phyloP scores from a whole-genome alignment of 768 basidiomycete species.

The Mycena haematopus region DNA sequence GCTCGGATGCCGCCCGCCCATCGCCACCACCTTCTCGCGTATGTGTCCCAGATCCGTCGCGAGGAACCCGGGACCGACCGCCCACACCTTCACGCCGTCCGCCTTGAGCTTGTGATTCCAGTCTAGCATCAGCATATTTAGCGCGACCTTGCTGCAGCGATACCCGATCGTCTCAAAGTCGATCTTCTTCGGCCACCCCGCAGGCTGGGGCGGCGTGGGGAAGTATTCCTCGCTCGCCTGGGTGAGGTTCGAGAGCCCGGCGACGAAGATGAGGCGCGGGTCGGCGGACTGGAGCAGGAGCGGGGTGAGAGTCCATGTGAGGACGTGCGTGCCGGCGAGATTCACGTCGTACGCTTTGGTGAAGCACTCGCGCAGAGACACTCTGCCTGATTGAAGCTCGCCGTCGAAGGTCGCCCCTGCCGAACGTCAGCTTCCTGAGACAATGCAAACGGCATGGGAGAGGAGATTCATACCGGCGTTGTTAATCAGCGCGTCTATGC shows the following conservation, averaged over 20 bases:
- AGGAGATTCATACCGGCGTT: slow-evolving; percentile 13
- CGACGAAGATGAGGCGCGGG: slow-evolving; percentile 17
- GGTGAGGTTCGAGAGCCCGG: slow-evolving; percentile 6
- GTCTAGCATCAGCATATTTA: slow-evolving; percentile 21
- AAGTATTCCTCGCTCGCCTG: slow-evolving; percentile 8
- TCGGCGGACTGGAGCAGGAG: slow-evolving; percentile 20
- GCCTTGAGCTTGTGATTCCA: slow-evolving; percentile 13
- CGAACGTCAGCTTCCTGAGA: not conserved
- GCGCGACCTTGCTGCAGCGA: slow-evolving; percentile 13
- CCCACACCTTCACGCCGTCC: slow-evolving; percentile 18
- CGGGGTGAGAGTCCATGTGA: slow-evolving; percentile 3
- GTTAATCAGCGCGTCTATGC: slow-evolving; percentile 19
- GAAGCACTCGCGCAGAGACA: slow-evolving; percentile 13
- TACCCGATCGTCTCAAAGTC: slow-evolving; percentile 1
- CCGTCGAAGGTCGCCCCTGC: slow-evolving; percentile 7
- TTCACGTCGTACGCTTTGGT: slow-evolving; percentile 13
- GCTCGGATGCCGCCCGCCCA: not conserved
- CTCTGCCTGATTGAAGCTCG: not conserved
- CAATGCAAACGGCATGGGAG: not conserved
- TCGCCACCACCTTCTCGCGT: not conserved
- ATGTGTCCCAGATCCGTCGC: not conserved
- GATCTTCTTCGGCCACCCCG: slow-evolving; percentile 10
- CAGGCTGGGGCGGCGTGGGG: slow-evolving; percentile 12
- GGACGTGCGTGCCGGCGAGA: slow-evolving; percentile 14
- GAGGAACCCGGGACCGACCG: slow-evolving; percentile 11